Evolutionary conservation across 2,329 filamentous ascomycete genomes (phyloP).

Genomic region (Xylaria arbuscula): DNA sequence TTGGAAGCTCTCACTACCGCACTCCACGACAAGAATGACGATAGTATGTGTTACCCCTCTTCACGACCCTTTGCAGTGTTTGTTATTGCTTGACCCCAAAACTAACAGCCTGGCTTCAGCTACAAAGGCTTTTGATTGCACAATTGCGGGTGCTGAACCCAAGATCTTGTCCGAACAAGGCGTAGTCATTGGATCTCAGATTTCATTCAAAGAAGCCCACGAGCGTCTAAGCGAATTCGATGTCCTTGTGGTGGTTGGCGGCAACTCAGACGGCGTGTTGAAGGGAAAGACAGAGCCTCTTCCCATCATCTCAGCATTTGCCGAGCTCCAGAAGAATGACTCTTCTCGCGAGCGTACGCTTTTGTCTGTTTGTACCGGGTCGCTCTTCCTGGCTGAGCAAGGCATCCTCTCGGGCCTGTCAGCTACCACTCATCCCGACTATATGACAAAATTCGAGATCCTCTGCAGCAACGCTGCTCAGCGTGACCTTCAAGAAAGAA

Average conservation of each 20-base stretch:
- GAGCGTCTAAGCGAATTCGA: slow-evolving; percentile 80
- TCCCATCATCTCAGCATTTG: slow-evolving; percentile 78
- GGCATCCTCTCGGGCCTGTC: slow-evolving; percentile 82
- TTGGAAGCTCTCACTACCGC: slow-evolving; percentile 63
- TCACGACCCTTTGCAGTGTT: slow-evolving; percentile 10
- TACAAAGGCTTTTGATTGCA: slow-evolving; percentile 69
- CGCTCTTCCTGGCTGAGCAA: slow-evolving; percentile 79
- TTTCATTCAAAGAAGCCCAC: slow-evolving; percentile 82
- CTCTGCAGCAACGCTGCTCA: slow-evolving; percentile 79
- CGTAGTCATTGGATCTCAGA: slow-evolving; percentile 76
- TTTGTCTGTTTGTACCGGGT: slow-evolving; percentile 82
- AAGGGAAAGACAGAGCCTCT: slow-evolving; percentile 76
- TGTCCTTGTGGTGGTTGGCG: slow-evolving; percentile 81
- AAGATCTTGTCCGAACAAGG: slow-evolving; percentile 71
- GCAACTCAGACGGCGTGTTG: slow-evolving; percentile 71
- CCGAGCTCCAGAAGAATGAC: slow-evolving; percentile 82
- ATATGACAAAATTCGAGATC: slow-evolving; percentile 82
- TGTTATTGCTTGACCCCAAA: neutral
- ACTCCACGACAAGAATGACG: slow-evolving; percentile 64
- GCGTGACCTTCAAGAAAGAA: slow-evolving; percentile 77
- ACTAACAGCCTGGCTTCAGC: slow-evolving; percentile 50
- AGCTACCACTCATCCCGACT: slow-evolving; percentile 85
- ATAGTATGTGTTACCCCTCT: slow-evolving; percentile 55
- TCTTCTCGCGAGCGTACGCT: slow-evolving; percentile 83
- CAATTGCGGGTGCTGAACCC: slow-evolving; percentile 64